Percentiles rank a stretch among this genome's conserved stretches.
These are phyloP conservation scores for Backusella tuberculispora DNA, from an alignment of 192 early-diverging fungal species.

Conservation along the genomic window DNA sequence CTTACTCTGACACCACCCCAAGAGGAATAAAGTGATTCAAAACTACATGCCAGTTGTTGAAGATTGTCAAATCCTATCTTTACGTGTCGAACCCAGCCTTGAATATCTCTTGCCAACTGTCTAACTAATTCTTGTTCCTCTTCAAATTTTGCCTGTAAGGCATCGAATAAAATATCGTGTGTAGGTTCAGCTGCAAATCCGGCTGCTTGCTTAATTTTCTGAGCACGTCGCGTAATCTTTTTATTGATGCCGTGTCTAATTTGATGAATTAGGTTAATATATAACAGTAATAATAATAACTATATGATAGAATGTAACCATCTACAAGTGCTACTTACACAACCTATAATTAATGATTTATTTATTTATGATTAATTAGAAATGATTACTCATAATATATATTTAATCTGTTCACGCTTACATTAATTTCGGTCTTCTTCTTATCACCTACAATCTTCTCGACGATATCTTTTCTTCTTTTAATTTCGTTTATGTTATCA, in stretches of 20 bases:
- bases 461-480: conserved; percentile 80
- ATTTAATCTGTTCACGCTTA: conserved; percentile 40
- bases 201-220: conserved; percentile 66
- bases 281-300: not conserved
- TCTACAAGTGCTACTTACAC: conserved; percentile 26
- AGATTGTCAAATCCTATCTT: conserved; percentile 16
- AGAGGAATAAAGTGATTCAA: conserved; percentile 46
- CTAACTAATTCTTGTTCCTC: conserved; percentile 21
- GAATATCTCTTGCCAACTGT: conserved; percentile 20
- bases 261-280: not conserved
- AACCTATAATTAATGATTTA: conserved; percentile 20
- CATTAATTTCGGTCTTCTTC: conserved; percentile 64
- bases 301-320: not conserved
- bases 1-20: conserved; percentile 26
- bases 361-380: not conserved
- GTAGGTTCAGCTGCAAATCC: conserved; percentile 47
- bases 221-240: conserved; percentile 62
- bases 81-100: conserved; percentile 28
- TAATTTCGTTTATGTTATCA: conserved; percentile 82
- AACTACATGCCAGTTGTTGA: not conserved
- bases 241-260: conserved; percentile 74
- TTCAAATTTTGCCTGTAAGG: conserved; percentile 21
- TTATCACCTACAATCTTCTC: conserved; percentile 80
- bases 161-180: conserved; percentile 26
- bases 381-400: not conserved